Evolutionary conservation across 768 basidiomycete species (phyloP).

Genomic region (Russula sp.): DNA sequence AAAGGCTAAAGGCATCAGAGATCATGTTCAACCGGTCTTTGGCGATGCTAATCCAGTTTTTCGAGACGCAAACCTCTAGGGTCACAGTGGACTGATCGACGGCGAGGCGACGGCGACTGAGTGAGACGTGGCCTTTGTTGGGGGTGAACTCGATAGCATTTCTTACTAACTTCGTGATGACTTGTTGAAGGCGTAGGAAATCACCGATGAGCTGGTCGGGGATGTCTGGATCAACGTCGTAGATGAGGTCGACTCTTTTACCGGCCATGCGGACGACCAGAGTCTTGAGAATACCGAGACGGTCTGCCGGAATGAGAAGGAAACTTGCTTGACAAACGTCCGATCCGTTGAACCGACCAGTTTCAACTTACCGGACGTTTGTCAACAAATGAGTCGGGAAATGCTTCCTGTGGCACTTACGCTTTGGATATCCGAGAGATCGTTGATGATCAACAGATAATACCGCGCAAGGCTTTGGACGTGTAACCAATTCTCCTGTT

Average conservation of each 20-base stretch:
- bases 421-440: constrained; percentile 99
- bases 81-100: constrained; percentile 82
- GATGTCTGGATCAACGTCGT: constrained; percentile 93
- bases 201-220: constrained; percentile 98
- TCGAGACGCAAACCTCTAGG: constrained; percentile 94
- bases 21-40: constrained; percentile 97
- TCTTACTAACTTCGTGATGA: constrained; percentile 92
- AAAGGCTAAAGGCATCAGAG: constrained; percentile 98
- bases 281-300: constrained; percentile 96
- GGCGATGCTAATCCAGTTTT: constrained; percentile 98
- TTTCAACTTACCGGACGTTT: constrained; percentile 66
- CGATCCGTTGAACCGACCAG: too few species aligned
- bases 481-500: constrained; percentile 90
- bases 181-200: constrained; percentile 88
- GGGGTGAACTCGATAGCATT: constrained; percentile 98
- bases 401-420: constrained; percentile 40
- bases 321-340: constrained; percentile 99
- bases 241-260: constrained; percentile 92
- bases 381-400: too few species aligned
- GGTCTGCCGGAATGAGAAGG: constrained; percentile 92
- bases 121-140: constrained; percentile 83
- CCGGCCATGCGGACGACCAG: constrained; percentile 96
- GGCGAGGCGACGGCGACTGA: constrained; percentile 77
- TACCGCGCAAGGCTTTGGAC: constrained; percentile 91
- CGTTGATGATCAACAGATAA: constrained; percentile 96